phyloP scores from a whole-genome alignment of 192 early-diverging fungal genomes.

The Coemansia sp. region DNA sequence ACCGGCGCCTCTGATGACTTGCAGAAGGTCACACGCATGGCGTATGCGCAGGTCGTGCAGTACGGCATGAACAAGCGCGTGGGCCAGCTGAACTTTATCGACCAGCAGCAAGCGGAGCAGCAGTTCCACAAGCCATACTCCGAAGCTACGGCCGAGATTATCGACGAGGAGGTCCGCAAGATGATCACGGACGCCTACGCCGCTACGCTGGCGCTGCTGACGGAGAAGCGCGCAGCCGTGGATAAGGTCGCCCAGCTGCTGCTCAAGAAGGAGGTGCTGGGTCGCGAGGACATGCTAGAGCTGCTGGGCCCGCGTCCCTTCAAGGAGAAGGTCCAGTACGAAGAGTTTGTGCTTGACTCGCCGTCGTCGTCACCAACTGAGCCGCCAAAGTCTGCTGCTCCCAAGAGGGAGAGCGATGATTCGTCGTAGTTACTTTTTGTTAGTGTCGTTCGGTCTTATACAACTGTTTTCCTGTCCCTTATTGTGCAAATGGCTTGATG shows the following conservation, averaged over 20 bases:
- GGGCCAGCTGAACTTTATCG: constrained; percentile 85
- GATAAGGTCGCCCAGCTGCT: constrained; percentile 92
- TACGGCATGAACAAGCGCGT: constrained; percentile 94
- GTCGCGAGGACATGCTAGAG: constrained; percentile 93
- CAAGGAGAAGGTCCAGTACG: constrained; percentile 70
- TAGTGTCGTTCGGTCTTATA: no score
- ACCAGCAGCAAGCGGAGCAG: constrained; percentile 67
- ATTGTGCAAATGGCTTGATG: no score
- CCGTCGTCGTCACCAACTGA: constrained; percentile 35
- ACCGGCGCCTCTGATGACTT: constrained; percentile 99
- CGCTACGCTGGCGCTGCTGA: constrained; percentile 82
- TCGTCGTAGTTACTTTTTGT: constrained; percentile 5
- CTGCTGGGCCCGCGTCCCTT: constrained; percentile 87
- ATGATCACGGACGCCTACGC: constrained; percentile 83
- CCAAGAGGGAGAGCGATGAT: not conserved
- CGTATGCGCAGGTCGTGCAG: constrained; percentile 92
- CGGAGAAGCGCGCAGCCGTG: constrained; percentile 81
- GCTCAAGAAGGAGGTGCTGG: constrained; percentile 96
- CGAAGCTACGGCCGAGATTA: constrained; percentile 91
- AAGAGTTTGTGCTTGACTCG: constrained; percentile 64
- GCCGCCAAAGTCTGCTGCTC: not conserved
- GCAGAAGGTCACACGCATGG: constrained; percentile 96
- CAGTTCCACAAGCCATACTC: constrained; percentile 96
- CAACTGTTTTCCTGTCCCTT: not conserved
- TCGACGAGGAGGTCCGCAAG: constrained; percentile 92